phyloP scores from a whole-genome alignment of 1,284 basidiomycete genomes.

The Schizophyllum commune region DNA sequence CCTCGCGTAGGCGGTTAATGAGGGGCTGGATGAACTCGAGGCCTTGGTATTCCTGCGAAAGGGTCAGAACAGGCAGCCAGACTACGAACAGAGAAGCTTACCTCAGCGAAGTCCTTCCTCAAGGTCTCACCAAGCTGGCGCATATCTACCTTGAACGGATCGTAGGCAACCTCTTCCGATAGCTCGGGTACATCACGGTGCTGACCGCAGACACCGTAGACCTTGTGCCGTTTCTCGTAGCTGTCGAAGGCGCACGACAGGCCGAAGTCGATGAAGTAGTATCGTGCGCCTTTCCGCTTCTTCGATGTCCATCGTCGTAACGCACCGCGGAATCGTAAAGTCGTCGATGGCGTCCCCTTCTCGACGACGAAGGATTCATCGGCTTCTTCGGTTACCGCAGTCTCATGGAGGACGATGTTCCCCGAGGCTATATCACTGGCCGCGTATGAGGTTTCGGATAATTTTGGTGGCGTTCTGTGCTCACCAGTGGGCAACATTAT shows the following conservation, averaged over 20 bases:
- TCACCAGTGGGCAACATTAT: slow-evolving; percentile 14
- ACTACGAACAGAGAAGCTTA: neutral
- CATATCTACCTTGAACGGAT: slow-evolving; percentile 13
- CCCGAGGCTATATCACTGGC: slow-evolving; percentile 12
- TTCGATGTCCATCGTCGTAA: neutral
- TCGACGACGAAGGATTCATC: neutral
- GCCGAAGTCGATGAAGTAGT: slow-evolving; percentile 15
- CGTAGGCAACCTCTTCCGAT: slow-evolving; percentile 13
- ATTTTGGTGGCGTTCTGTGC: neutral
- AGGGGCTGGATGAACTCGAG: slow-evolving; percentile 11
- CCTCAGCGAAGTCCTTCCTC: slow-evolving; percentile 10
- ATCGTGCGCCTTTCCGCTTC: slow-evolving; percentile 2
- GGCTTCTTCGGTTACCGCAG: neutral
- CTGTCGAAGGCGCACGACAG: slow-evolving; percentile 12
- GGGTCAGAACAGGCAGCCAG: neutral
- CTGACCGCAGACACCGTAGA: slow-evolving; percentile 12
- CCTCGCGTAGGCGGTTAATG: slow-evolving; percentile 9
- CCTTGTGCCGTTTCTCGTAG: slow-evolving; percentile 12
- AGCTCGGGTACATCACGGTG: slow-evolving; percentile 14
- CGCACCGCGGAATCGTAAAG: neutral
- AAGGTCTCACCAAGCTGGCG: slow-evolving; percentile 14
- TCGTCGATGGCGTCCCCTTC: neutral
- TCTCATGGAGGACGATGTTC: slow-evolving; percentile 13
- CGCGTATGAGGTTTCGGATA: neutral
- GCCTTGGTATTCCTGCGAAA: slow-evolving; percentile 6